Evolutionary conservation across 2,329 filamentous ascomycete genomes (phyloP).

Genomic region (Leptographium galeiforme): DNA sequence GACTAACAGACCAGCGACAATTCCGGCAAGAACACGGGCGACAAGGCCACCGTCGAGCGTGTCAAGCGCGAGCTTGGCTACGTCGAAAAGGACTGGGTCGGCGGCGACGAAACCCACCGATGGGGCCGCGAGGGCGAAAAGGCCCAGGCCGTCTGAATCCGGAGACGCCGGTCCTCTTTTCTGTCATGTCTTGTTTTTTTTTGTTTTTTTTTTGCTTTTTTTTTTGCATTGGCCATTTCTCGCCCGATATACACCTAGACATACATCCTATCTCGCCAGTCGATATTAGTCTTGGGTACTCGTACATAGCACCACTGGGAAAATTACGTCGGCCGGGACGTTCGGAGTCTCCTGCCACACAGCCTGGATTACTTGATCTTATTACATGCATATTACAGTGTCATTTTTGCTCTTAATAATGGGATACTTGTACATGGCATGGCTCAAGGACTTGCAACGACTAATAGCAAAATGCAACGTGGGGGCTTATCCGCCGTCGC

Average conservation of each 20-base stretch:
- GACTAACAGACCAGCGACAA: constrained; percentile 45
- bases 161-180: not conserved
- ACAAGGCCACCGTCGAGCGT: constrained; percentile 60
- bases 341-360: not conserved
- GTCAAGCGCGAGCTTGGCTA: constrained; percentile 84
- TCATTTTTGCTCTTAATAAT: no score
- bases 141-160: not conserved
- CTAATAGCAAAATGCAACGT: no score
- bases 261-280: not conserved
- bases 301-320: no score
- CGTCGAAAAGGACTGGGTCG: constrained; percentile 68
- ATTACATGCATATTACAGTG: no score
- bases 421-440: no score
- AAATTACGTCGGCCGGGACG: not conserved
- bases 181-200: not conserved
- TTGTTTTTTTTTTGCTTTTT: not conserved
- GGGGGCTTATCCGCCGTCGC: no score
- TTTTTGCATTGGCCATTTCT: not conserved
- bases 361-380: no score
- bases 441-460: no score
- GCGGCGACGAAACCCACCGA: constrained; percentile 68
- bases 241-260: constrained; percentile 1
- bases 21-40: constrained; percentile 85
- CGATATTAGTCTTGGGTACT: not conserved
- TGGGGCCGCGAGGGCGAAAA: constrained; percentile 50